Base-by-base conservation (phyloP, 768 basidiomycete species). In the Nevesoporus exiguus region DNA sequence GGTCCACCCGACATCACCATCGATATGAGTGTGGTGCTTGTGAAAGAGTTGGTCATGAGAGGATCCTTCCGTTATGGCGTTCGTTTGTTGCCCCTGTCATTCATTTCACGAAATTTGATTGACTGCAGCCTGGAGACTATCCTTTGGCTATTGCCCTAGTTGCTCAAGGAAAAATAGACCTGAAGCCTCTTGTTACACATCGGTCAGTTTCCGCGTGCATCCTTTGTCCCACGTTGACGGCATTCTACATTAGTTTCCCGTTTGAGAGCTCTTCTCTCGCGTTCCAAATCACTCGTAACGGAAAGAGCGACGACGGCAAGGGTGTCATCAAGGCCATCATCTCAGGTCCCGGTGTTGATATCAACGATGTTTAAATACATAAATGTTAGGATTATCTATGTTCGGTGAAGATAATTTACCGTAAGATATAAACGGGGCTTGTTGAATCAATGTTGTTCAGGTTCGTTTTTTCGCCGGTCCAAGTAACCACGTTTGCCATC, bases 31-130 rank as follows among this genome's bases (percentile, higher is more conserved):
- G 72, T 78, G 44, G 72, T 93, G 33, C 80, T 86, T 55, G 76
- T 77, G 44, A 94, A 94, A 73, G 91, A 97, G 71, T 71, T 97
- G 19, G 80, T 74, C 52, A 76, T 93, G 70, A 89, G 86, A 63
- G 93, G 94, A 34, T 91, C 90, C n/a, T 97, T 97, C 87, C 85
- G 95, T 62, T 95, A 89, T 63, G 88, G 84, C 15, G 83, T 90
- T 68, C 53, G 81, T 74, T 19, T 11, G 0, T 54, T 42, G n/a
- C n/a, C 10, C 46, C 51, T 29, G 29, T 54, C 14, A 29, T 9
- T n/a, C 1, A 8, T 25, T 27, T 19, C 51, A 22, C 25, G 31
- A 24, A 34, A 39, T 29, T 29, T 64, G 47, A 50, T 39, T 14
- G 24, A 17, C 19, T 49, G 6, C 49, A 90, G 86, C 83, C 91